phyloP scores from a whole-genome alignment of 306 rosid species.

The Quercus alba region DNA sequence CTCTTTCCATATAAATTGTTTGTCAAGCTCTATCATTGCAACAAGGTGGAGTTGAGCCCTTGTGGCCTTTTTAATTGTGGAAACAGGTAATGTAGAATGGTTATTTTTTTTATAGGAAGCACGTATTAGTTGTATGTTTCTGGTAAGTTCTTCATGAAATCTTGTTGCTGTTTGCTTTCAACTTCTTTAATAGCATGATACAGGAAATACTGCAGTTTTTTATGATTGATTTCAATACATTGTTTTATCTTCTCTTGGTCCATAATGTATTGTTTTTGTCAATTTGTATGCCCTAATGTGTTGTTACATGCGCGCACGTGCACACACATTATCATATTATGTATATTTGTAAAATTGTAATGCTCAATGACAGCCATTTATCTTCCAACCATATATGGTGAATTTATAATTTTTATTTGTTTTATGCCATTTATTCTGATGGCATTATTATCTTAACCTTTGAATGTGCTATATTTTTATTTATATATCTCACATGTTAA shows the following conservation, averaged over 20 bases:
- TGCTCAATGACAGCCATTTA: too few species aligned
- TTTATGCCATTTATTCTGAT: too few species aligned
- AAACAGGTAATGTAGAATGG: constrained; percentile 64
- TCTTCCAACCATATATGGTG: neutral
- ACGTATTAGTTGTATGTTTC: neutral
- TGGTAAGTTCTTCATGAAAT: constrained; percentile 5
- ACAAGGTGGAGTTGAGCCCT: constrained; percentile 70
- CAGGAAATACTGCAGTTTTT: constrained; percentile 1
- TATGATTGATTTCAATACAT: neutral
- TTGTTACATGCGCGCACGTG: accelerated
- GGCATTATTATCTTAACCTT: neutral
- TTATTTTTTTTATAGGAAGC: neutral
- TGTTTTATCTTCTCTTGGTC: neutral
- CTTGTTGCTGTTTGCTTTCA: neutral
- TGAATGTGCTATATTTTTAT: neutral
- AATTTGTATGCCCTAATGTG: neutral
- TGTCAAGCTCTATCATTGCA: constrained; percentile 77
- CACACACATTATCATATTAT: too few species aligned
- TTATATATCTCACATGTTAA: neutral
- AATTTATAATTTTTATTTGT: neutral
- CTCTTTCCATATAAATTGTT: constrained; percentile 70
- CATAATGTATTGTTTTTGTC: neutral
- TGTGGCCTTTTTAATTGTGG: constrained; percentile 88
- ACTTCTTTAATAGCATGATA: neutral
- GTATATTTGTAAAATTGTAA: too few species aligned